A percentile compares a stretch with the other conserved stretches of the same genome.
Conservation (phyloP, 345 rosid species). For the Carallia pectinifolia region DNA sequence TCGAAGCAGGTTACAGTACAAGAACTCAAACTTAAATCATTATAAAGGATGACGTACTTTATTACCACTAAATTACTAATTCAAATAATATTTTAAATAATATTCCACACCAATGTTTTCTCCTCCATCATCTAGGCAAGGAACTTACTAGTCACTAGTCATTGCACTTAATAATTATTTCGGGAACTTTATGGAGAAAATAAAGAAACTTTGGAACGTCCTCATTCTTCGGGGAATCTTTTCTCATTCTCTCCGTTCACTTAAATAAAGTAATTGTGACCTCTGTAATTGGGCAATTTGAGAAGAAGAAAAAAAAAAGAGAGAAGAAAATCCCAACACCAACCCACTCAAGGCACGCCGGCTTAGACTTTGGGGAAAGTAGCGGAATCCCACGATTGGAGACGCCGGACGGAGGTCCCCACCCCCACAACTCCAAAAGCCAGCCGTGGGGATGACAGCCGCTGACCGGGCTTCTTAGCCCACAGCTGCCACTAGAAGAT, state of each 20-base stretch:
- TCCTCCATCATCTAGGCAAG: not conserved
- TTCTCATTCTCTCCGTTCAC: not conserved
- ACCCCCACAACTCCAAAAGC: not conserved
- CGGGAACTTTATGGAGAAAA: not conserved
- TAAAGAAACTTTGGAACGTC: not conserved
- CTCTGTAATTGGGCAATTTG: too few relatives aligned
- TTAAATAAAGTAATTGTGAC: too few relatives aligned
- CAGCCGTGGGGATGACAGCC: not conserved
- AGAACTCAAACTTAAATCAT: too few relatives aligned
- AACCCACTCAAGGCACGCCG: not conserved
- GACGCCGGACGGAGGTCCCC: constrained; percentile 11
- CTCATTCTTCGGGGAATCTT: not conserved
- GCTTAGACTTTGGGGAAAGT: not conserved
- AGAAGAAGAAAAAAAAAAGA: too few relatives aligned
- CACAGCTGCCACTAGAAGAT: too few relatives aligned
- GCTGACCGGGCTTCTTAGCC: not conserved
- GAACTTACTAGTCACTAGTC: not conserved
- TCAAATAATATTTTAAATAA: too few relatives aligned
- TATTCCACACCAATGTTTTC: not conserved
- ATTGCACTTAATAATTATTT: not conserved
- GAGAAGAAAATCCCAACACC: not conserved
- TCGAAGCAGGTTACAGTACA: too few relatives aligned
- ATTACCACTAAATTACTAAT: too few relatives aligned
- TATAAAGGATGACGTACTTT: too few relatives aligned
- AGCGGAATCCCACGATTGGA: not conserved